phyloP scores from a whole-genome alignment of 768 basidiomycete species.

The Trametes villosa region DNA sequence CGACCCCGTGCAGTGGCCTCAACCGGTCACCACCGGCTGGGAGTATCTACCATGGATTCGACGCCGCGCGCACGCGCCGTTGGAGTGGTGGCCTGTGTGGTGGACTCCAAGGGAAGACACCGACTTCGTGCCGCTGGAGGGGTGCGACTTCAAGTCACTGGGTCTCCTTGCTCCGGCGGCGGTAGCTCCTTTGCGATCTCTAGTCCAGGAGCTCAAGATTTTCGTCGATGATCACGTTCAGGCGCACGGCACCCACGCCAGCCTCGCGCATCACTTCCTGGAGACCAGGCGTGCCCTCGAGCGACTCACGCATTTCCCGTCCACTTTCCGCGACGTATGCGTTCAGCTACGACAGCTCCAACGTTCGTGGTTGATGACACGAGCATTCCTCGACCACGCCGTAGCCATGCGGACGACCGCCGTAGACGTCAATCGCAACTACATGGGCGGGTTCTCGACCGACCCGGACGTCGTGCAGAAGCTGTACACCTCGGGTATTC shows the following conservation, averaged over 20 bases:
- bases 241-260: too few species aligned
- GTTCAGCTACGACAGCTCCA: background rate
- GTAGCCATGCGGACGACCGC: background rate
- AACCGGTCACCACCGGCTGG: background rate
- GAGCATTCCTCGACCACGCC: background rate
- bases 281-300: background rate
- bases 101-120: background rate
- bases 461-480: background rate
- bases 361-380: background rate
- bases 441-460: conserved; percentile 2
- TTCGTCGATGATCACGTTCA: background rate
- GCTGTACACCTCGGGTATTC: background rate
- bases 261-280: too few species aligned
- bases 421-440: background rate
- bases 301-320: background rate
- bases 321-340: background rate
- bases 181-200: background rate
- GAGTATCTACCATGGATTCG: background rate
- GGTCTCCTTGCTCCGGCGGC: background rate
- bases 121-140: background rate
- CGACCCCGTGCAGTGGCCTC: conserved; percentile 5
- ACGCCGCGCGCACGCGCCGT: too few species aligned
- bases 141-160: background rate
- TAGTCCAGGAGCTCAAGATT: background rate
- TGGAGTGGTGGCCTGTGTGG: background rate